These are phyloP conservation scores for Nicotiana tabacum DNA, from an alignment of 257 asterid species.

Conservation along the genomic window DNA sequence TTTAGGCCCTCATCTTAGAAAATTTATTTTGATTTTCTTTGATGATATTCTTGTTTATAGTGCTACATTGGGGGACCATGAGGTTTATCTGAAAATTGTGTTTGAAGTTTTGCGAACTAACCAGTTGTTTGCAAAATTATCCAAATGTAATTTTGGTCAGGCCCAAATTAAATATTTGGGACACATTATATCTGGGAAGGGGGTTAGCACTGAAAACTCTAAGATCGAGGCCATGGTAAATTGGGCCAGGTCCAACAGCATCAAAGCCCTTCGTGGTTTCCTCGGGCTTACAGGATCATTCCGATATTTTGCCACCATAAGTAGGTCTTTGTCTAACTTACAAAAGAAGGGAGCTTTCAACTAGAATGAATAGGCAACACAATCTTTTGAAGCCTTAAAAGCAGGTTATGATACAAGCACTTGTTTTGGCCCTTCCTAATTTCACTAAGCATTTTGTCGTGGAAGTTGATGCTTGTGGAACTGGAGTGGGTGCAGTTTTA, in stretches of 20 bases:
- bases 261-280: not conserved
- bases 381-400: not conserved
- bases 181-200: not conserved
- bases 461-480: too few relatives aligned
- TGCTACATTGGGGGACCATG: not conserved
- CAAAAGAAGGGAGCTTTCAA: not conserved
- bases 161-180: not conserved
- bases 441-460: too few relatives aligned
- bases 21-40: too few relatives aligned
- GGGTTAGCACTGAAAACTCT: not conserved
- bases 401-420: too few relatives aligned
- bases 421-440: too few relatives aligned
- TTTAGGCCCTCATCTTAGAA: too few relatives aligned
- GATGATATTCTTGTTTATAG: not conserved
- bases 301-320: not conserved
- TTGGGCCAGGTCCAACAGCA: not conserved
- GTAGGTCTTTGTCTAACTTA: not conserved
- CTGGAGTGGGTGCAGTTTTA: too few relatives aligned
- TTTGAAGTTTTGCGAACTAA: not conserved
- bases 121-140: not conserved
- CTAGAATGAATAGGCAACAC: not conserved
- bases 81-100: not conserved
- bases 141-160: not conserved
- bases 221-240: not conserved
- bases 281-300: not conserved